Conservation (phyloP, 2,329 filamentous ascomycete species). For the Colletotrichum salicis region DNA sequence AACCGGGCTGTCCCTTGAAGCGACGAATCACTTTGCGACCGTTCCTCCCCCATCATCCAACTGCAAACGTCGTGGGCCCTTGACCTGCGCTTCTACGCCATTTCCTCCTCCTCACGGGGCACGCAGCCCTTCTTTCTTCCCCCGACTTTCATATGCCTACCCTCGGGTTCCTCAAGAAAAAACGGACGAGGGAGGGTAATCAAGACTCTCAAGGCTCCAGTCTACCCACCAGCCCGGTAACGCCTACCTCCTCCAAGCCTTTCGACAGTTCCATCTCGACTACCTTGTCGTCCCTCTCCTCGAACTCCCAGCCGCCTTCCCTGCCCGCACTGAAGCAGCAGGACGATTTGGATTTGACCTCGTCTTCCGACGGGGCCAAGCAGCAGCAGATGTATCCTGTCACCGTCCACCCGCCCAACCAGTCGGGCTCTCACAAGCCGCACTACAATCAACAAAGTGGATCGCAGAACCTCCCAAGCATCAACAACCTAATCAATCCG, state of each 20-base stretch:
- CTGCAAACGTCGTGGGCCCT: slow-evolving; percentile 35
- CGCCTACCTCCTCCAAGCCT: slow-evolving; percentile 65
- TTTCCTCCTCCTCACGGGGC: slow-evolving; percentile 24
- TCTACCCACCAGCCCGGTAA: slow-evolving; percentile 72
- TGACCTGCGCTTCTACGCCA: slow-evolving; percentile 18
- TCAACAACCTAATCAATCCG: slow-evolving; percentile 84
- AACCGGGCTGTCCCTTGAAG: slow-evolving; percentile 31
- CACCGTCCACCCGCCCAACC: slow-evolving; percentile 41
- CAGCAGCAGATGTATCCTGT: slow-evolving; percentile 47
- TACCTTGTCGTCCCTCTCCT: slow-evolving; percentile 38
- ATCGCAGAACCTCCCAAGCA: slow-evolving; percentile 78
- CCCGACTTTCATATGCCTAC: slow-evolving; percentile 77
- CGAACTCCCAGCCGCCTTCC: slow-evolving; percentile 21
- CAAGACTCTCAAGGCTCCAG: slow-evolving; percentile 75
- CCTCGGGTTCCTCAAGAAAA: slow-evolving; percentile 97
- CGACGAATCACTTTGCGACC: slow-evolving; percentile 33
- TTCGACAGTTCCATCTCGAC: slow-evolving; percentile 52
- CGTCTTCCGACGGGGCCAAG: slow-evolving; percentile 35
- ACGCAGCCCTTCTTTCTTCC: slow-evolving; percentile 41
- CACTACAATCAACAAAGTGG: slow-evolving; percentile 50
- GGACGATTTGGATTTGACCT: slow-evolving; percentile 30
- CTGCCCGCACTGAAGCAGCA: slow-evolving; percentile 35
- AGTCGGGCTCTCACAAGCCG: slow-evolving; percentile 44
- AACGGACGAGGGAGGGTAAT: slow-evolving; percentile 92
- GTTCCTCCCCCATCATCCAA: slow-evolving; percentile 25